Evolutionary conservation across 371 early-diverging fungal genomes (phyloP).

Genomic region (Mortierella sp.): DNA sequence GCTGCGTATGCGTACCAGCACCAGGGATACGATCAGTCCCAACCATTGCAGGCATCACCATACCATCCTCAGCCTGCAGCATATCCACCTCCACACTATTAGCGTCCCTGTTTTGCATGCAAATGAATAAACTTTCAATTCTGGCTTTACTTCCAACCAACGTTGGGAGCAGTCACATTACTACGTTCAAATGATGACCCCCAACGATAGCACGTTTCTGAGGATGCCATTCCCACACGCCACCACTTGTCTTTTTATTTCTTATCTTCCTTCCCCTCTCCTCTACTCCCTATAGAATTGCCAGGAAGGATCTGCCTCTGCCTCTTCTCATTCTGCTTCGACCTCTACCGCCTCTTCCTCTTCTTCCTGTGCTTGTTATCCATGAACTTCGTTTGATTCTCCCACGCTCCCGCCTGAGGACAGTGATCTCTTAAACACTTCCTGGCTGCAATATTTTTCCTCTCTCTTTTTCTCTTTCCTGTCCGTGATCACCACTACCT

Average conservation of each 20-base stretch:
- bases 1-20: not conserved
- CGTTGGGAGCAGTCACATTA: too few species aligned
- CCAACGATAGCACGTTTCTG: not conserved
- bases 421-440: too few species aligned
- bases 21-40: not conserved
- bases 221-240: not conserved
- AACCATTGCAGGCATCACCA: slow-evolving; percentile 5
- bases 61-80: not conserved
- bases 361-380: too few species aligned
- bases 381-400: too few species aligned
- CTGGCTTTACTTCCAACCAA: too few species aligned
- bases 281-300: not conserved
- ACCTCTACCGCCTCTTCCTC: too few species aligned
- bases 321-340: too few species aligned
- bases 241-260: not conserved
- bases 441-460: too few species aligned
- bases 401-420: too few species aligned
- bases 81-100: not conserved
- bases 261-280: not conserved
- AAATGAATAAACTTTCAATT: too few species aligned
- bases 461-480: too few species aligned
- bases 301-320: not conserved
- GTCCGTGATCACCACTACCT: too few species aligned
- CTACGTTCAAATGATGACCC: not conserved
- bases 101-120: not conserved